phyloP scores from a whole-genome alignment of 164 flowering plant genomes.

The Kalanchoe fedtschenkoi region DNA sequence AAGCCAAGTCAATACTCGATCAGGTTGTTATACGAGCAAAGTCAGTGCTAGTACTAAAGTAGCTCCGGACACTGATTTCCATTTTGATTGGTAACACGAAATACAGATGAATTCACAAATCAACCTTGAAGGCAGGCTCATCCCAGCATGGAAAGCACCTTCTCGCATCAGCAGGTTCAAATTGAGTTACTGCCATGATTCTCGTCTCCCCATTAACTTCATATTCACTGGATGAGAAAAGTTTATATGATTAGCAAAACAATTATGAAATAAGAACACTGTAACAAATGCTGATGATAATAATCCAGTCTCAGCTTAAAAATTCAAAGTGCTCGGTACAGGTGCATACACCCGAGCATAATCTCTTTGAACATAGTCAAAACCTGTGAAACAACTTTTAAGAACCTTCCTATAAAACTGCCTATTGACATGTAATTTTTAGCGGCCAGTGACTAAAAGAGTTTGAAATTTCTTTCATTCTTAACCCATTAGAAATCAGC shows the following conservation, averaged over 20 bases:
- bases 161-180: constrained; percentile 92
- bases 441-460: neutral
- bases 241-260: neutral
- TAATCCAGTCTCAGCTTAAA: neutral
- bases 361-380: neutral
- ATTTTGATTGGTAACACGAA: neutral
- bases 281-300: neutral
- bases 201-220: constrained; percentile 77
- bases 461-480: too few relatives aligned
- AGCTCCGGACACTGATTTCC: neutral
- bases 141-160: constrained; percentile 99
- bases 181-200: constrained; percentile 96
- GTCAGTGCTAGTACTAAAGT: neutral
- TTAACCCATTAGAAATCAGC: neutral
- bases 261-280: neutral
- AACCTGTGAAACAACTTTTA: neutral
- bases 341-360: neutral
- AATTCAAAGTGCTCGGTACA: neutral
- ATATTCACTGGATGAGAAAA: constrained; percentile 37
- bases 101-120: neutral
- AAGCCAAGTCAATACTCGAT: neutral
- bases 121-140: constrained; percentile 91
- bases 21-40: neutral
- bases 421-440: neutral
- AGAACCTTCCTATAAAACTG: neutral